These are phyloP conservation scores for Trichoderma atrobrunneum DNA, from an alignment of 2,329 filamentous ascomycete genomes.

Conservation along the genomic window DNA sequence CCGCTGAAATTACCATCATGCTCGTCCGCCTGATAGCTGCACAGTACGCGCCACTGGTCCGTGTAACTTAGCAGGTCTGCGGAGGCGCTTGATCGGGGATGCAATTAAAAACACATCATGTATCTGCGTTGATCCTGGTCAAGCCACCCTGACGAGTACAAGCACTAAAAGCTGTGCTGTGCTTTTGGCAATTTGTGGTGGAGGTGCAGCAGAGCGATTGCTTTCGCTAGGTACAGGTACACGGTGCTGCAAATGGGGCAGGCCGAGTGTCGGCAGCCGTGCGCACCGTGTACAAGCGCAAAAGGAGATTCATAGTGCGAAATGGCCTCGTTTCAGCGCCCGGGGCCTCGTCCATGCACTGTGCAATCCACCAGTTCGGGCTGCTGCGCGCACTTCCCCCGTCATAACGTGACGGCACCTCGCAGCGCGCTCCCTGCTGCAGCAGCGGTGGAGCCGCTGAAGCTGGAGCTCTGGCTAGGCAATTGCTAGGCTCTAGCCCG, in stretches of 20 bases:
- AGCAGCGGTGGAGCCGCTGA: slow-evolving; percentile 7
- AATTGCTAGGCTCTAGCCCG: neutral
- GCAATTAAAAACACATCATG: slow-evolving; percentile 14
- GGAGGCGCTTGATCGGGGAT: slow-evolving; percentile 12
- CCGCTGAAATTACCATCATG: slow-evolving; percentile 15
- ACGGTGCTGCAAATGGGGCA: neutral
- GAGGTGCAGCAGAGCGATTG: neutral
- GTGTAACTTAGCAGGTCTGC: slow-evolving; percentile 1
- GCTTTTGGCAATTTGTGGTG: neutral
- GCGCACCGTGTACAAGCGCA: slow-evolving; percentile 12
- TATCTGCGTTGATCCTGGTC: slow-evolving; percentile 3
- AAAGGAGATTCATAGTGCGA: slow-evolving; percentile 7
- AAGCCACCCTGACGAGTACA: neutral
- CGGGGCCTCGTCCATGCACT: neutral
- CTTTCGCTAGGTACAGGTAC: slow-evolving; percentile 8
- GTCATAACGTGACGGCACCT: slow-evolving; percentile 13
- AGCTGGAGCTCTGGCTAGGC: neutral
- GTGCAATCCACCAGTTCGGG: slow-evolving; percentile 12
- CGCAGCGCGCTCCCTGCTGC: slow-evolving; percentile 8
- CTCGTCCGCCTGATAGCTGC: slow-evolving; percentile 1
- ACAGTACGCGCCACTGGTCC: slow-evolving; percentile 12
- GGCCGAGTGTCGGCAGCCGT: neutral
- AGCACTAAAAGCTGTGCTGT: neutral
- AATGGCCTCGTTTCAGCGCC: neutral
- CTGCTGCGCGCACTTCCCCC: slow-evolving; percentile 8